Evolutionary conservation across 768 basidiomycete species (phyloP), one percentile per base, ranked within the genome.

Genomic region (Termitomyces sp.): DNA sequence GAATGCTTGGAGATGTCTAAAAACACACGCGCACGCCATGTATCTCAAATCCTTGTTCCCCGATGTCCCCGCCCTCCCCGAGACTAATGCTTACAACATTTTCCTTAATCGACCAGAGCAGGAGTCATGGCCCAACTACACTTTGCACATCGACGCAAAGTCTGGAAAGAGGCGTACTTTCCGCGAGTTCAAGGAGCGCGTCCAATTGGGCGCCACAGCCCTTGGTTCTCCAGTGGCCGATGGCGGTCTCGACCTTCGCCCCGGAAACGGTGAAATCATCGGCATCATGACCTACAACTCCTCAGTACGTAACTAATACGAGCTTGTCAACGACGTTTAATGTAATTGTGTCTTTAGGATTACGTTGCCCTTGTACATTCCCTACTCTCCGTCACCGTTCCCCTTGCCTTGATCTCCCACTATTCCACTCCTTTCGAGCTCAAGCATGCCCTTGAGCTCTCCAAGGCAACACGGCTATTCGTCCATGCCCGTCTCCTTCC

Each of bases 221-320:
- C 71, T 89, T 12, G 78, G 70, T 2, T 64, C 70, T n/a, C 73
- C 79, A 5, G 54, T 69, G 12, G 59, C 69, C 0, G 64, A 77
- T 16, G 86, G 86, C 0, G 86, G 89, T 0, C 70, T 88, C 1
- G 86, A 79, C 0, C 63, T 91, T 11, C 62, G 67, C 5, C 65
- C 67, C 0, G 72, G 71, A 39, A 71, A 77, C 18, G 74, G 73
- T 0, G 84, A 87, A 50, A 79, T 89, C 22, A 74, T 89, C 18
- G 89, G 86, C 6, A 80, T 91, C 15, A 77, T 89, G 63, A 82
- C 81, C 66, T 78, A 85, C 43, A 91, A 91, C 63, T 84, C 79
- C 33, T 63, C 84, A 65, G 89, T 88, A 68, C 58, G 82, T 66
- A 20, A 50, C 29, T 27, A 16, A 32, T 22, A 2, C n/a, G 36